Evolutionary conservation across 129 eudicot genomes (phyloP), one percentile per base, ranked within the genome.

Genomic region (Sambucus nigra): DNA sequence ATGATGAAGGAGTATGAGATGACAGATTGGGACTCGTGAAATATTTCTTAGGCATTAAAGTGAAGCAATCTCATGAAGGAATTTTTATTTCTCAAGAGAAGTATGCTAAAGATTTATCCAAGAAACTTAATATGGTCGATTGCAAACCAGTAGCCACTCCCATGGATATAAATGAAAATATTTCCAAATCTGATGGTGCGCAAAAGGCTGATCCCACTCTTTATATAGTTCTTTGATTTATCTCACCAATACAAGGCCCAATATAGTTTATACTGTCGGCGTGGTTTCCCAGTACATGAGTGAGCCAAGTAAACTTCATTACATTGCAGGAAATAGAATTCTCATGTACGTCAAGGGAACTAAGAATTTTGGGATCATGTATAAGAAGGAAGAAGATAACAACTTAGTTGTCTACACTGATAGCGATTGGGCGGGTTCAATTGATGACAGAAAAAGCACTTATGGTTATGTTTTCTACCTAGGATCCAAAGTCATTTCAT

Each of bases 271-370:
- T 28, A 19, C 42, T 2, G 61, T 59, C 0, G 47, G 73, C 26
- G 4, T 68, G 1, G 7, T 58, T 0, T 54, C 51, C 16, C 16
- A 54, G 23, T 70, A 16, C 44, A 63, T 63, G 60, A 19, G 47
- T 13, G 29, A 25, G 1, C 70, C 66, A 3, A 71, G 53, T 2
- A 22, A 57, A 5, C 14, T 20, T 11, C 66, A 71, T 23, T 7
- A 21, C 0, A 9, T 2, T 6, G 70, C 59, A 1, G 13, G 53
- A 13, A 71, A 64, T 7, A 53, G 52, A 27, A 17, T 71, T 0
- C 14, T 71, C 10, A 41, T 59, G 24, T 64, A 71, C 14, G 12
- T 68, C 1, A 49, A 68, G 17, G 67, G 73, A 21, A 68, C 67
- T 4, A 5, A 5, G 0, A 27, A 51, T 41, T 47, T 20, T 24